Evolutionary conservation across 176 grass and related monocot species (phyloP).

Genomic region (Carex littledalei): DNA sequence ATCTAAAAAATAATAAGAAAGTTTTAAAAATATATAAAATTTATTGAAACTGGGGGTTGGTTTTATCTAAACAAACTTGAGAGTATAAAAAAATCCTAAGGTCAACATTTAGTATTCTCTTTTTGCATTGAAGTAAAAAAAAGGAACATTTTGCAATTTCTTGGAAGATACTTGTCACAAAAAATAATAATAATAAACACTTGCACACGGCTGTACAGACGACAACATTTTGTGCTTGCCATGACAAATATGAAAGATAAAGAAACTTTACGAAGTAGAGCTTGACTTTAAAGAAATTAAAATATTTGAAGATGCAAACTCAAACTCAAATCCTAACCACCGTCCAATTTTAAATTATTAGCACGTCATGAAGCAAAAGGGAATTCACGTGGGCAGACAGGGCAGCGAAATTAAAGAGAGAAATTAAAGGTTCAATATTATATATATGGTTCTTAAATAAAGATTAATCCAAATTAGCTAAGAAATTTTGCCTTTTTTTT

Average conservation of each 20-base stretch:
- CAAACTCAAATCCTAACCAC: constrained; percentile 12
- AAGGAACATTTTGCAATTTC: not conserved
- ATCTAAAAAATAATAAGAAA: too few relatives aligned
- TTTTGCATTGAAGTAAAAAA: not conserved
- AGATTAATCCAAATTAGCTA: not conserved
- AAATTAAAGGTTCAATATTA: not conserved
- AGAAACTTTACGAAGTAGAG: not conserved
- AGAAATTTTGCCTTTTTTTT: not conserved
- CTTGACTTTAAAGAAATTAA: not conserved
- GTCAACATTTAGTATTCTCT: too few relatives aligned
- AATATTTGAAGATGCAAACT: constrained; percentile 10
- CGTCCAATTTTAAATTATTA: not conserved
- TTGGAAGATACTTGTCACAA: not conserved
- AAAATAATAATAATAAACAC: not conserved
- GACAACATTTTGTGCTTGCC: not conserved
- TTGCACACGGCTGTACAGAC: not conserved
- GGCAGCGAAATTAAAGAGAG: not conserved
- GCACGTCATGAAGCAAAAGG: not conserved
- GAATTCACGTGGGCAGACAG: not conserved
- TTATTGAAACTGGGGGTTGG: not conserved
- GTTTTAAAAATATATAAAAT: too few relatives aligned
- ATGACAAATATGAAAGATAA: not conserved
- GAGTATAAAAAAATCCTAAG: too few relatives aligned
- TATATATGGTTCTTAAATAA: not conserved
- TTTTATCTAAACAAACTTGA: not conserved